Base-by-base conservation (phyloP, 495 filamentous ascomycete species). In the Xylaria acuta region DNA sequence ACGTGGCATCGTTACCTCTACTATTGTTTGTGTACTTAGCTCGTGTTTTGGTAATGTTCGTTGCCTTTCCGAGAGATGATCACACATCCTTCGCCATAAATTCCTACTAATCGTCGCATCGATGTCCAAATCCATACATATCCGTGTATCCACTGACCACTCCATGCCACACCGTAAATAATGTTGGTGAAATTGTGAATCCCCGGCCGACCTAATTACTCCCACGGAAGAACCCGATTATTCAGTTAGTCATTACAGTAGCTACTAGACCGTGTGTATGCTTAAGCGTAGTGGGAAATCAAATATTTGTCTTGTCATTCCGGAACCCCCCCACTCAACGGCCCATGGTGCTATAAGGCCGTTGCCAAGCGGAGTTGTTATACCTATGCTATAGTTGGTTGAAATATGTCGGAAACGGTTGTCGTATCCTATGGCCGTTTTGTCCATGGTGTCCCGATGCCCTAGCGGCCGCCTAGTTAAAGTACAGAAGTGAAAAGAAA, bases 251-350 rank as follows among this genome's bases (percentile, higher is more conserved):
- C 58, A 59, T 59, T 34, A 36, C 8, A 36, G 22, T 36, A 56
- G 53, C 11, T 43, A 45, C 41, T 45, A 14, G 53, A 32, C 27
- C 8, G 58, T 20, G 58, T 60, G 38, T 38, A 22, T 60, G 20
- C 30, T 40, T 22, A 67, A 51, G 32, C 27, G 43, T 56, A 49
- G 34, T 43, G 65, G 34, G 36, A 67, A 67, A 67, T 67, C 34
- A 56, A 67, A 54, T 54, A n/a, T 27, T 41, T n/a, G 45, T 49
- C 49, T 56, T 67, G 65, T 67, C 49, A 56, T 54, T 41, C 49
- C 49, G 14, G 30, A 54, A 54, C 14, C 36, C 38, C 40, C 40
- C 62, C 27, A 64, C 43, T 53, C 5, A 56, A 27, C 20, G 49
- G 25, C 49, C 45, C 65, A 51, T 20, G 20, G 43, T 38, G 16